Evolutionary conservation across 768 basidiomycete genomes (phyloP).

Genomic region (Boletus insuetus): DNA sequence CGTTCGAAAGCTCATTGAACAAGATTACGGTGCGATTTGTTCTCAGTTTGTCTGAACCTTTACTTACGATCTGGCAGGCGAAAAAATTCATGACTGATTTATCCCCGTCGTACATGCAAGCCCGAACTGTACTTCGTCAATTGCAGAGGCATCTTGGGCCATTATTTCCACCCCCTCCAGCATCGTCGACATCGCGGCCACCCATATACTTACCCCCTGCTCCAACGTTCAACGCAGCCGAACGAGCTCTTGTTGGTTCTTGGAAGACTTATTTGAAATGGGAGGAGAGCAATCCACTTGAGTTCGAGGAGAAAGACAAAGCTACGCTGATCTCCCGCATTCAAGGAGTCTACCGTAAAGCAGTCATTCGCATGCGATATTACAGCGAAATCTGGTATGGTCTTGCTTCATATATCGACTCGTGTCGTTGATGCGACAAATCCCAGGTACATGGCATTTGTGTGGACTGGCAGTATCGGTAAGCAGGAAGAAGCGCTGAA

Average conservation of each 20-base stretch:
- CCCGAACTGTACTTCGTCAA: constrained; percentile 82
- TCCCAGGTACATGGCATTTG: constrained; percentile 85
- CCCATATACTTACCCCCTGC: constrained; percentile 61
- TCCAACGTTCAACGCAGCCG: constrained; percentile 70
- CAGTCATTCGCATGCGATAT: constrained; percentile 88
- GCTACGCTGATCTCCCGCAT: constrained; percentile 65
- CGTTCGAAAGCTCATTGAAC: constrained; percentile 87
- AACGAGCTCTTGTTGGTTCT: constrained; percentile 71
- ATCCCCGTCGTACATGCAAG: constrained; percentile 94
- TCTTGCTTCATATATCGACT: not conserved
- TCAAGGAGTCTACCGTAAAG: constrained; percentile 83
- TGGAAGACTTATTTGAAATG: constrained; percentile 95
- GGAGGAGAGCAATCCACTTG: constrained; percentile 93
- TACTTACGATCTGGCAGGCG: constrained; percentile 47
- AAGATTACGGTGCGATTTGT: constrained; percentile 64
- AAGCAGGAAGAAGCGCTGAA: constrained; percentile 78
- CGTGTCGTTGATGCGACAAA: constrained; percentile 13
- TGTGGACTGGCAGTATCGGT: constrained; percentile 72
- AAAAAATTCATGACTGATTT: constrained; percentile 95
- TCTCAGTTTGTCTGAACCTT: not conserved
- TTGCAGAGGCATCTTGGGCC: constrained; percentile 66
- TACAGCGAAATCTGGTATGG: constrained; percentile 91
- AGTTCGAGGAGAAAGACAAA: constrained; percentile 83
- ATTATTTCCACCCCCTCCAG: constrained; percentile 52
- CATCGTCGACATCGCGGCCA: constrained; percentile 40